Base-by-base conservation (phyloP, 768 basidiomycete genomes). In the Lentinula aciculospora region DNA sequence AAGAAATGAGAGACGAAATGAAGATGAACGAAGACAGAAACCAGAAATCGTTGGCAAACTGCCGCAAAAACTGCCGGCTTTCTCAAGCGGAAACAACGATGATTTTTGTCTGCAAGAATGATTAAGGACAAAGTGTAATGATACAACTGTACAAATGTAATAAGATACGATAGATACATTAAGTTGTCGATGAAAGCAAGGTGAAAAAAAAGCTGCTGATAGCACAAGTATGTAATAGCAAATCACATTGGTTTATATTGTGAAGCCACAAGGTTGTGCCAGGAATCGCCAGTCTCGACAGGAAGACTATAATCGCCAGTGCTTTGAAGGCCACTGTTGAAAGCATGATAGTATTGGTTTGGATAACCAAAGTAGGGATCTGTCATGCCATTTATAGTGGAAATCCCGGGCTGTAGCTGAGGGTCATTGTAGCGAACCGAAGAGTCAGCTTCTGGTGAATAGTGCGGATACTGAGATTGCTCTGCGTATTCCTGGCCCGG, bases 211-310 rank as follows among this genome's bases (percentile, higher is more conserved):
- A 37, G 36, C 23, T 12, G 42, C n/a, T n/a, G n/a, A n/a, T 53
- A 31, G 29, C 36, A 25, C 37, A 53, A 7, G 25, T 39, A 19
- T 37, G 27, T 29, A 29, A 28, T 34, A n/a, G 21, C 47, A 57
- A 2, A 57, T 57, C 56, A 47, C 46, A 57, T 57, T 17, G 28
- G 23, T 34, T 48, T 48, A 36, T 48, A 57, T 27, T 57, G 56
- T 17, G 56, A 23, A 31, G 42, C 21, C 23, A 57, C 47, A 23
- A 57, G 46, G 21, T 56, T 57, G 17, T 76, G 74, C 80, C 80
- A 81, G 12, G 78, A 73, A 53, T 76, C 75, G 55, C 68, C 67
- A 32, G 75, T 58, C 58, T 77, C 69, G 27, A 69, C 64, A 31
- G 71, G 68, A n/a, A 70, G 50, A 27, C 36, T 61, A n/a, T 39